These are phyloP conservation scores for Leishmania major DNA, from an alignment of 208 protist species.

Conservation along the genomic window DNA sequence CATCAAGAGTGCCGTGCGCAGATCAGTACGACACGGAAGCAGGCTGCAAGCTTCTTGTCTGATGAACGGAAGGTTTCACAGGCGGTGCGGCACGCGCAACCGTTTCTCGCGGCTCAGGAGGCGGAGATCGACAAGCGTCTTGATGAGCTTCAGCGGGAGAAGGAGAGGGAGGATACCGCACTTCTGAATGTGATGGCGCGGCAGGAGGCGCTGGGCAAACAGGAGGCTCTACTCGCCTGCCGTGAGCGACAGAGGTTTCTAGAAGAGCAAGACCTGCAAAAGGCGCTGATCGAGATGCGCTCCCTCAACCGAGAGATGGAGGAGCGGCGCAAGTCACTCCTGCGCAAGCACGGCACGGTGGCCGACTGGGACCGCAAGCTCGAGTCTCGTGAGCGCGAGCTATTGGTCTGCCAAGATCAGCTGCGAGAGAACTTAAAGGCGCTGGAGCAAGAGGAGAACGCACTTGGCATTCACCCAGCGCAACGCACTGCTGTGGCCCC, in stretches of 20 bases:
- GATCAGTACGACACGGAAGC: constrained; percentile 70
- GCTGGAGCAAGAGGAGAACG: constrained; percentile 64
- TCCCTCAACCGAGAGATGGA: constrained; percentile 70
- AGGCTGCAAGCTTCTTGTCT: constrained; percentile 38
- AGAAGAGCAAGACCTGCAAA: constrained; percentile 65
- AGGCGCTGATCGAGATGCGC: constrained; percentile 57
- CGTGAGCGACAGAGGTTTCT: constrained; percentile 54
- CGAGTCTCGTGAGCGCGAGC: constrained; percentile 72
- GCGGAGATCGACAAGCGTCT: constrained; percentile 49
- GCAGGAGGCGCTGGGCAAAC: constrained; percentile 43
- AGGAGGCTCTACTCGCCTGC: constrained; percentile 42
- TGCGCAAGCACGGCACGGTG: constrained; percentile 73
- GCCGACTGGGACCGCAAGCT: constrained; percentile 72
- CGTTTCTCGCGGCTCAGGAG: constrained; percentile 59
- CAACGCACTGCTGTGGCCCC: constrained; percentile 37
- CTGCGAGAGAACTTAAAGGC: constrained; percentile 60
- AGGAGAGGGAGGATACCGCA: constrained; percentile 48
- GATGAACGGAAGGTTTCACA: constrained; percentile 57
- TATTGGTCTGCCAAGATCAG: constrained; percentile 65
- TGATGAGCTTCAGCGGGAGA: constrained; percentile 32
- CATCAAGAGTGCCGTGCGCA: constrained; percentile 86
- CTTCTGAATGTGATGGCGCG: constrained; percentile 44
- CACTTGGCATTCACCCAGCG: constrained; percentile 52
- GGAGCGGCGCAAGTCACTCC: constrained; percentile 53
- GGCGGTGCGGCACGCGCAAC: constrained; percentile 33